Percentiles rank a stretch among this genome's conserved stretches.
Conservation (phyloP, 208 protist genomes). For the Acanthamoeba lugdunensis region DNA sequence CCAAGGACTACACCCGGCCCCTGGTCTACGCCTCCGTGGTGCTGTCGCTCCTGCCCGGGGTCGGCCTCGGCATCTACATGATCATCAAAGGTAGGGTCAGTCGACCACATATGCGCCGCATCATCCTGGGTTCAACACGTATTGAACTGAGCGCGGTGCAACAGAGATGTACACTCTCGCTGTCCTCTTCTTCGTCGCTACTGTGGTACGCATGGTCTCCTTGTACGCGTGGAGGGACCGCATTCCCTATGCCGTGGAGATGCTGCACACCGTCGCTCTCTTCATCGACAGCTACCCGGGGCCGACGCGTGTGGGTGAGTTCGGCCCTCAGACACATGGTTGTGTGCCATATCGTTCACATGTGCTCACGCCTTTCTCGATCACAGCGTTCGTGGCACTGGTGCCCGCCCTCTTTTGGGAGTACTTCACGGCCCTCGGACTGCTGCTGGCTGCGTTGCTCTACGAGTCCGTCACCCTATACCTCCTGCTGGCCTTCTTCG, state of each 20-base stretch:
- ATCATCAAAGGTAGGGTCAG: background rate
- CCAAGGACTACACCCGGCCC: background rate
- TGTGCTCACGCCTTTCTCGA: too few species aligned
- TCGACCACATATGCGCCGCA: too few species aligned
- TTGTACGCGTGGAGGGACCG: conserved; percentile 34
- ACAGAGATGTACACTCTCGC: background rate
- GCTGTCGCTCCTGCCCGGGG: background rate
- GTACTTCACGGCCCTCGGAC: background rate
- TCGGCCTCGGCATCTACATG: background rate
- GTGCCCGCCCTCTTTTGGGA: background rate
- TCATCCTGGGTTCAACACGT: background rate
- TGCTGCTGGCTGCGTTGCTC: background rate
- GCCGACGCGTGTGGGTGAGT: background rate
- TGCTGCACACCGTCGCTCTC: conserved; percentile 1
- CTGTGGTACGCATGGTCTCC: background rate
- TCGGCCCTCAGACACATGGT: background rate
- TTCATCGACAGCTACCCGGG: background rate
- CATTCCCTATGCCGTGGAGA: conserved; percentile 42
- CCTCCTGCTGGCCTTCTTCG: background rate
- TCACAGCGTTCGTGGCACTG: background rate
- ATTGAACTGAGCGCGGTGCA: background rate
- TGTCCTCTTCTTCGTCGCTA: background rate
- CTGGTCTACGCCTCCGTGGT: conserved; percentile 39
- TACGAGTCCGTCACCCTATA: background rate
- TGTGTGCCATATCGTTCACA: background rate